Conservation (phyloP, 805 yeast species). For the Candida insectalens region DNA sequence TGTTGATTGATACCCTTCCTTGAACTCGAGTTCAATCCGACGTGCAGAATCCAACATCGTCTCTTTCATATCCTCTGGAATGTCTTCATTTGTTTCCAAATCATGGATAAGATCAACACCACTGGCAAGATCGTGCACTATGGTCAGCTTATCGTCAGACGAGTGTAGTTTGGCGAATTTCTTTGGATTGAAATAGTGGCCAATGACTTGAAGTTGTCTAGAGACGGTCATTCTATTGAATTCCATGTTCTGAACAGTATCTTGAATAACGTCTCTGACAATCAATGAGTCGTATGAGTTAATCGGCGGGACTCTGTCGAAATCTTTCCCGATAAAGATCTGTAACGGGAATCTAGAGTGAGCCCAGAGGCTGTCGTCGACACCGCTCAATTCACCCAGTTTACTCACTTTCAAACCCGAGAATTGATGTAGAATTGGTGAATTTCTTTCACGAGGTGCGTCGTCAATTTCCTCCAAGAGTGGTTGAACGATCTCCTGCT, state of each 20-base stretch:
- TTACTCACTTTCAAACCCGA: too few species aligned
- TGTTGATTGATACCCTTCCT: constrained; percentile 40
- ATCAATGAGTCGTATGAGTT: constrained; percentile 46
- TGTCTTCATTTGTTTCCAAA: constrained; percentile 18
- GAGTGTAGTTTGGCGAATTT: constrained; percentile 68
- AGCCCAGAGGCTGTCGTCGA: constrained; percentile 60
- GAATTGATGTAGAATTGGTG: constrained; percentile 29
- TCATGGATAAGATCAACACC: constrained; percentile 27
- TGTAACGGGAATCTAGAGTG: constrained; percentile 52
- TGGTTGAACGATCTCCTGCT: constrained; percentile 1
- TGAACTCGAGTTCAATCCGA: constrained; percentile 30
- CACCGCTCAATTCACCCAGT: constrained; percentile 29
- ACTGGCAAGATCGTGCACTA: constrained; percentile 27
- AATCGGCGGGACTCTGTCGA: constrained; percentile 58
- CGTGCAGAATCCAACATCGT: constrained; percentile 24
- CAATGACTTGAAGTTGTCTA: constrained; percentile 68
- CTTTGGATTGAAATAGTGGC: constrained; percentile 56
- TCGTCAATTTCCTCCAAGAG: background rate
- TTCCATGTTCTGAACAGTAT: constrained; percentile 69
- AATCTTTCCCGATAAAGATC: constrained; percentile 39
- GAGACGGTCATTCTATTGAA: constrained; percentile 86
- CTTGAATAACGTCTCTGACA: constrained; percentile 66
- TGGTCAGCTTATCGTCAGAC: constrained; percentile 58
- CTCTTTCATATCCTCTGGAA: constrained; percentile 16
- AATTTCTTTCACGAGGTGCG: constrained; percentile 10